Base-by-base conservation (phyloP, 2,329 filamentous ascomycete genomes). In the Monosporascus sp. region DNA sequence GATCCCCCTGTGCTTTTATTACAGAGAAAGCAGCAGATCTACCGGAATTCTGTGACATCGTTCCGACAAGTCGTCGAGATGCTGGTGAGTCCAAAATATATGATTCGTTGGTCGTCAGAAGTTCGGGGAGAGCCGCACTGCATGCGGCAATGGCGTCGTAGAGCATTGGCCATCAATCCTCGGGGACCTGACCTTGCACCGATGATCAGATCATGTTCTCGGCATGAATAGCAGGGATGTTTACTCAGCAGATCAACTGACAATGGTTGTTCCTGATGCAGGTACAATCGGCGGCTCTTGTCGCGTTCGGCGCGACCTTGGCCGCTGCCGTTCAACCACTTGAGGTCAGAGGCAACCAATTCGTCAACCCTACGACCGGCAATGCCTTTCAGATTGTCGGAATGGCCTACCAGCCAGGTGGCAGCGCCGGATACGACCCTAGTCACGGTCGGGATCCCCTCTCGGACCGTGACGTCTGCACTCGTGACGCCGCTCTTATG, bases 401-500 rank as follows among this genome's bases (percentile, higher is more conserved):
- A 60, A 78, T 85, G 60, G 85, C 84, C 65, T 88, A 88, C 71
- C 85, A 88, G 68, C 84, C 84, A 44, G 84, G 83, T 55, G 85
- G 85, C 57, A 81, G 80, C 56, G 76, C 83, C 45, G 83, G 79
- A 47, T 86, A 84, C 70, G 71, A 85, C 61, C 79, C 82, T 47
- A 60, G 62, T 1, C 66, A 70, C 15, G 76, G 77, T 49, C 73
- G 76, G 58, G 84, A 87, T 64, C 81, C 84, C 34, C 74, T 87
- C 36, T 85, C 80, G 63, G 68, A 86, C 65, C 72, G 72, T 51
- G 74, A 78, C 48, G 70, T 76, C 53, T 87, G 84, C 70, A 69
- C 82, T 63, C 80, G 84, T 57, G 84, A 86, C 75, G 83, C 82
- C 45, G 82, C 83, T 34, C 73, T 86, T 54, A 80, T 86, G 75